These are phyloP conservation scores for Gnetum montanum DNA, from an alignment of 75 land plant species.

Conservation along the genomic window DNA sequence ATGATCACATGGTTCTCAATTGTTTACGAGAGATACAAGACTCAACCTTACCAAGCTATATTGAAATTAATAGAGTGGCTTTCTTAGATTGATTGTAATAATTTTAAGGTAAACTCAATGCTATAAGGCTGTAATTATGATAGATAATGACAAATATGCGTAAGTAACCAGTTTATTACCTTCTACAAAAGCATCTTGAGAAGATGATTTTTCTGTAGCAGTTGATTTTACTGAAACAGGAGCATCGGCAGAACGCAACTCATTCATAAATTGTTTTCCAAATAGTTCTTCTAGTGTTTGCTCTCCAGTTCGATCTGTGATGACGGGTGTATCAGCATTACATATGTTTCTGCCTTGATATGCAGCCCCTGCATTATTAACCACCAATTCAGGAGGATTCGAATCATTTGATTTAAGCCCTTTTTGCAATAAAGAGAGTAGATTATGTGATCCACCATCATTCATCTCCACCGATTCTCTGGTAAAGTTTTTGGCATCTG, in stretches of 20 bases:
- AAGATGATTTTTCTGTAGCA: not conserved
- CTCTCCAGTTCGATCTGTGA: slow-evolving; percentile 26
- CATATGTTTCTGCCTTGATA: slow-evolving; percentile 4
- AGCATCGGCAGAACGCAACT: slow-evolving; percentile 64
- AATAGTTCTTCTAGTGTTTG: slow-evolving; percentile 75
- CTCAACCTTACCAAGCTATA: not conserved
- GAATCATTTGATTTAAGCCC: slow-evolving; percentile 8
- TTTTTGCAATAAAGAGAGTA: slow-evolving; percentile 72
- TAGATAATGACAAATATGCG: not conserved
- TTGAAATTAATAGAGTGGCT: not conserved
- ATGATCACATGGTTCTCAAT: not conserved
- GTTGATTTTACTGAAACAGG: slow-evolving; percentile 39
- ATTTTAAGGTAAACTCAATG: too few species aligned
- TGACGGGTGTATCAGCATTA: slow-evolving; percentile 9
- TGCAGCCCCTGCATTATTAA: slow-evolving; percentile 3
- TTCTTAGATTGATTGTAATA: not conserved
- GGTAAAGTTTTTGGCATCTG: slow-evolving; percentile 2
- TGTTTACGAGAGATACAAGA: not conserved
- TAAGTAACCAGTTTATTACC: slow-evolving; percentile 3
- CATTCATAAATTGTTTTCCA: slow-evolving; percentile 81
- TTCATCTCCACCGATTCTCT: slow-evolving; percentile 20
- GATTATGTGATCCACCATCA: slow-evolving; percentile 73
- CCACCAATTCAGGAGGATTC: slow-evolving; percentile 1
- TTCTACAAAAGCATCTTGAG: slow-evolving; percentile 2
- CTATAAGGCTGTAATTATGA: too few species aligned